Evolutionary conservation across 2,329 filamentous ascomycete genomes (phyloP), one percentile per base, ranked within the genome.

Genomic region (Pseudocercospora macadamiae): DNA sequence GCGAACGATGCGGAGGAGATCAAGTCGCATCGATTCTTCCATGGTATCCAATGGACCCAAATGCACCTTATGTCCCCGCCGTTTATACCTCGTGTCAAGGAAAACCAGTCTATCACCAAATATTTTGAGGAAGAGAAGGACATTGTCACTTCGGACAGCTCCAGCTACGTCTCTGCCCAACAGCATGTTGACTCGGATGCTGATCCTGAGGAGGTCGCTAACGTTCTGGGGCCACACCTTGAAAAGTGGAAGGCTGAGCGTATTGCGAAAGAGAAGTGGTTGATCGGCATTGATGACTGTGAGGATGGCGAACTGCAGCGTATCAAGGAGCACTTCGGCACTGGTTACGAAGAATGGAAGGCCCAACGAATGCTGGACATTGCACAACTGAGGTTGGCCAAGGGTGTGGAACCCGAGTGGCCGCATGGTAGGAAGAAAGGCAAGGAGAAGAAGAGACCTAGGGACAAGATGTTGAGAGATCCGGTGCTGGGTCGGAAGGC

Each of bases 61-160:
- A 75, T 96, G 14, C 89, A 95, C 68, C 76, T 83, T 30, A 82
- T 85, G 55, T 79, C 79, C 7, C 93, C 93, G 0, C 93, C 93
- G 0, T 93, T 96, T 68, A 79, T 96, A 0, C 93, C 93, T 0
- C 82, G 86, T 8, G 86, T 97, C 21, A 70, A 73, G 9, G 73
- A 75, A 34, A 72, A 74, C 21, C 78, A 81, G 61, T 69, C 73
- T 12, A 78, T 82, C 70, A 95, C 92, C 1, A 90, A 89, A 68
- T 97, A 96, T 72, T 97, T 97, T 70, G 90, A 96, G 59, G 88
- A 92, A 51, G 90, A 91, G 64, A 86, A 90, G 37, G 81, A 88
- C 25, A 85, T 93, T 52, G 67, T 80, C 60, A 77, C 71, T 16
- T 72, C 69, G n/a, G 66, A 69, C 16, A 64, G 60, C 7, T 71